Evolutionary conservation across 805 yeast species (phyloP), one percentile per base, ranked within the genome.

Genomic region (Clavispora asparagi): DNA sequence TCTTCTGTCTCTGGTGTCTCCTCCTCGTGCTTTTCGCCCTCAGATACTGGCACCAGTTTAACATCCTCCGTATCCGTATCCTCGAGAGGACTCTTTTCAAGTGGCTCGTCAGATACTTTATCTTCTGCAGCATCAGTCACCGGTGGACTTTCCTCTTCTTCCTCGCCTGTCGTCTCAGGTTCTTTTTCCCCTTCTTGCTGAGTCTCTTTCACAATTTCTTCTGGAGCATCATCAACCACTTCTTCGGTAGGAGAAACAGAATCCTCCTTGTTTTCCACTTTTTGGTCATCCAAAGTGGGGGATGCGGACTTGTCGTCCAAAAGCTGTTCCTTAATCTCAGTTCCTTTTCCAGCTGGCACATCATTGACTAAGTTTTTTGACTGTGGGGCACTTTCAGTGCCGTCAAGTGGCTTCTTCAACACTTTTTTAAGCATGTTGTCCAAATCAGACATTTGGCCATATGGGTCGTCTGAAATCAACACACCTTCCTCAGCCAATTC

Each of bases 401-500:
- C 39, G 35, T 36, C 30, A 29, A 40, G 16, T 11, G 30, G 36
- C 12, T 41, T 42, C 30, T 42, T 47, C 55, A 77, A 65, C n/a
- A 78, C 79, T 39, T 64, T 67, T 44, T 70, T 70, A 41, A 77
- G 71, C 57, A 79, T 77, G 39, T 67, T 71, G 53, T 78, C 82
- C 44, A 78, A 68, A 43, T 70, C 73, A 31, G 72, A 71, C 49
- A 76, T 70, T 42, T 70, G 74, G 6, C 71, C 66, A 50, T 71
- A 77, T 1, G 76, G 74, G 41, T 78, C 82, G 50, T 74, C 82
- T 37, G 64, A 62, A 29, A 76, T 63, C 46, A 81, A 64, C 0
- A 81, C 87, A 40, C 86, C 87, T 55, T 78, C 85, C 44, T 71
- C 64, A 31, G 69, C 74, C 51, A 81, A 68, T 39, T 74, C 81